Evolutionary conservation across 1,139 yeast genomes (phyloP), one percentile per base, ranked within the genome.

Genomic region (Sugiyamaella sp.): DNA sequence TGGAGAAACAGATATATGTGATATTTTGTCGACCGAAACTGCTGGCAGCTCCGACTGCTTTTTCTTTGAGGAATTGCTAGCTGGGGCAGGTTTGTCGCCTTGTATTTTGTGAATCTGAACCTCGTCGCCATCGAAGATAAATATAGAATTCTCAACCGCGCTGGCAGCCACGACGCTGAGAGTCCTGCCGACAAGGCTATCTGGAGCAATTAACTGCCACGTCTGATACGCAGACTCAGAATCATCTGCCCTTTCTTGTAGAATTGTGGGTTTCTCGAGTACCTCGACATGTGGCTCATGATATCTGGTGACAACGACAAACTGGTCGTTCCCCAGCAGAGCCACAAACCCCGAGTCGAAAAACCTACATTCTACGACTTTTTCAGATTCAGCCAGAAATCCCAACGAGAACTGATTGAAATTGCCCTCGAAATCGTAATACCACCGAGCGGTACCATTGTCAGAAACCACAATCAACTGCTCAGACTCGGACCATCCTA

Each of bases 391-490:
- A 1, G 75, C 71, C 3, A 71, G 69, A 49, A 69, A 59, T 2
- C 73, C 73, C 10, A 79, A 58, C 46, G 71, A 63, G 51, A 71
- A 79, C 44, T 85, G 89, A 47, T 79, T 76, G 63, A 84, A 84
- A 52, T 80, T 82, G 3, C 89, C 89, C 33, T 80, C 80, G 58
- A 87, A 82, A 61, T 88, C 91, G 47, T 78, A 71, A 66, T 90
- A 91, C 48, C 79, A 73, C 57, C 97, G 73, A 40, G 80, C 80
- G 35, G 75, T 74, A 1, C 89, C 96, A 54, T 77, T 76, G 38
- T 77, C 78, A 27, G 86, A 70, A 0, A 89, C 80, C 8, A 89
- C 80, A 17, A 86, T 71, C 53, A 90, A 74, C 52, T 80, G 77
- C 60, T 88, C 95, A n/a, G 46, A 35, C 14, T 71, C 69, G 53